These are phyloP conservation scores for Ceratocystis eucalypticola DNA, from an alignment of 2,329 filamentous ascomycete species.

Conservation along the genomic window DNA sequence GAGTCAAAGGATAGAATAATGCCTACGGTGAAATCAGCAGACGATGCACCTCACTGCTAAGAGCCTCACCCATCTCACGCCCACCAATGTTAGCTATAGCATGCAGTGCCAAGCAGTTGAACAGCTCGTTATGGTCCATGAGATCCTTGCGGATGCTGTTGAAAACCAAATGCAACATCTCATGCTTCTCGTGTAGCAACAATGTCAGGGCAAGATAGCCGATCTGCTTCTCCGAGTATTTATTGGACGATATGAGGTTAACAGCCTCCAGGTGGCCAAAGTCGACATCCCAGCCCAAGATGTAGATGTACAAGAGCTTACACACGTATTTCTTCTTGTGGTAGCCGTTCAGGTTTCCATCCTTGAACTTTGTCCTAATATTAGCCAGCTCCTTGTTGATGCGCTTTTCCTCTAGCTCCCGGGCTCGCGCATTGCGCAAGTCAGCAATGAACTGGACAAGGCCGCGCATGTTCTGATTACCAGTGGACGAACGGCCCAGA, in stretches of 20 bases:
- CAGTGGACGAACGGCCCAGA: conserved; percentile 51
- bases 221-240: conserved; percentile 99
- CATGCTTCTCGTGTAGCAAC: conserved; percentile 93
- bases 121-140: conserved; percentile 87
- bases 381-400: conserved; percentile 99
- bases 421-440: conserved; percentile 80
- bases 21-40: conserved; percentile 86
- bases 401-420: conserved; percentile 94
- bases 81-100: conserved; percentile 96
- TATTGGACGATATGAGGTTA: conserved; percentile 88
- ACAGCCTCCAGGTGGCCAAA: conserved; percentile 97
- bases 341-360: conserved; percentile 84
- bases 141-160: conserved; percentile 98
- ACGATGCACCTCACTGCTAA: conserved; percentile 83
- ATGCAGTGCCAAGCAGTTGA: conserved; percentile 92
- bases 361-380: conserved; percentile 96
- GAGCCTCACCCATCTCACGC: conserved; percentile 89
- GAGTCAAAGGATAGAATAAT: not conserved
- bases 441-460: conserved; percentile 98
- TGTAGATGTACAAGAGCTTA: conserved; percentile 99
- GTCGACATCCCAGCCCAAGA: conserved; percentile 96
- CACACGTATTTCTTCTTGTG: conserved; percentile 99
- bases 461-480: conserved; percentile 59
- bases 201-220: conserved; percentile 95
- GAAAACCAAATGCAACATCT: conserved; percentile 87